These are phyloP conservation scores for Saccharomycopsis synnaedendra DNA, from an alignment of 805 yeast genomes.

Conservation along the genomic window DNA sequence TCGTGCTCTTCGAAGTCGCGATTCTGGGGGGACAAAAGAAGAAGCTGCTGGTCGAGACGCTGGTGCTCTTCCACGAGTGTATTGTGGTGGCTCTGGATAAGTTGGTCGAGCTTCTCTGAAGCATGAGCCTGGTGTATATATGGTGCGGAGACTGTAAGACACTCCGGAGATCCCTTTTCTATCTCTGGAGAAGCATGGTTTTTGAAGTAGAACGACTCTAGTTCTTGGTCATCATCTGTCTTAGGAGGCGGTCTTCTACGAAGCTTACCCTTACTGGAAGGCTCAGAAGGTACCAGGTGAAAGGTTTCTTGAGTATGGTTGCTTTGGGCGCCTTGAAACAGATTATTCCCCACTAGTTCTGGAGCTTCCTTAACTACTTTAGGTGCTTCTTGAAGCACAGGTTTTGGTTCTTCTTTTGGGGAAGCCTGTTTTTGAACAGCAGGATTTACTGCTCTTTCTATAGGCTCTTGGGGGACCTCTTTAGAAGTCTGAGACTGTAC, in stretches of 20 bases:
- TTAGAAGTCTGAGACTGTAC: too few relatives aligned
- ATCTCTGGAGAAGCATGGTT: background rate
- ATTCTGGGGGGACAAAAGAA: slow-evolving; percentile 10
- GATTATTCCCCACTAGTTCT: too few relatives aligned
- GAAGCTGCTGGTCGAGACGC: slow-evolving; percentile 8
- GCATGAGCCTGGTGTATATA: background rate
- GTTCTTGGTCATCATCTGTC: slow-evolving; percentile 4
- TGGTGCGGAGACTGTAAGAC: background rate
- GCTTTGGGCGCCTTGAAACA: too few relatives aligned
- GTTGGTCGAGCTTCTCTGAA: slow-evolving; percentile 2
- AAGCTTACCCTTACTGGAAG: background rate
- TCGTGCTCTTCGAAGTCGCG: slow-evolving; percentile 7
- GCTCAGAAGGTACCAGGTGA: background rate
- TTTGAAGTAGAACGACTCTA: slow-evolving; percentile 1
- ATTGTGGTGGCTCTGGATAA: slow-evolving; percentile 6
- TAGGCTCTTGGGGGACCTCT: too few relatives aligned
- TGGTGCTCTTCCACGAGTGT: slow-evolving; percentile 7
- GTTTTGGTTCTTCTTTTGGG: too few relatives aligned
- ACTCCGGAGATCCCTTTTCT: background rate
- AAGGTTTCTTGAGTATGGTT: background rate
- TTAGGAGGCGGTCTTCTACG: slow-evolving; percentile 2
- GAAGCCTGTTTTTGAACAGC: too few relatives aligned
- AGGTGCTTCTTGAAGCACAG: too few relatives aligned
- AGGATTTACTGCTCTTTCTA: too few relatives aligned
- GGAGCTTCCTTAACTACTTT: too few relatives aligned